A percentile compares a stretch with the other conserved stretches of the same genome.
These are phyloP conservation scores for Pichia inconspicua DNA, from an alignment of 1,139 yeast genomes.

Conservation along the genomic window DNA sequence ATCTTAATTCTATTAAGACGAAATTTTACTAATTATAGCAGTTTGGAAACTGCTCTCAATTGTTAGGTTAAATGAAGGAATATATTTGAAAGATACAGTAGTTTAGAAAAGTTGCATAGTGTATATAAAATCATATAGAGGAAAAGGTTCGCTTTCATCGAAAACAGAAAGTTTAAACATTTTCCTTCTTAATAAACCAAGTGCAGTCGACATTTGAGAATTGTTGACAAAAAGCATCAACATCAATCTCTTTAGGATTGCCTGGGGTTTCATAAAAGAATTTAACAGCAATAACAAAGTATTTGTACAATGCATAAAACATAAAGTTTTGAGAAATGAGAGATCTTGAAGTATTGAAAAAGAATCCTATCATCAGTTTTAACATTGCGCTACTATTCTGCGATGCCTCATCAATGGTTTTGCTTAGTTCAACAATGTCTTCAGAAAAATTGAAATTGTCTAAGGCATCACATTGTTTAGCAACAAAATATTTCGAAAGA, in stretches of 20 bases:
- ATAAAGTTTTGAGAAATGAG: conserved; percentile 22
- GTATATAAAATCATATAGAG: too few species aligned
- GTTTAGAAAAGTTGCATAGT: too few species aligned
- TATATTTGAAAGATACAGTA: too few species aligned
- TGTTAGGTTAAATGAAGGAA: too few species aligned
- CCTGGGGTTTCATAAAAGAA: conserved; percentile 15
- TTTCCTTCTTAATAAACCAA: conserved; percentile 18
- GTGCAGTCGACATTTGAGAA: conserved; percentile 20
- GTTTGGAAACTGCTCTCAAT: not conserved
- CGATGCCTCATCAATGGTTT: conserved; percentile 8
- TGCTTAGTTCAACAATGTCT: conserved; percentile 1
- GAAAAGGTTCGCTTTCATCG: too few species aligned
- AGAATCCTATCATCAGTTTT: conserved; percentile 22
- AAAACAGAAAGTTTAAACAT: too few species aligned
- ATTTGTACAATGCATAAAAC: conserved; percentile 24
- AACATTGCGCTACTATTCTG: conserved; percentile 15
- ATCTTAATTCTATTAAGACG: too few species aligned
- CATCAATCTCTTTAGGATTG: conserved; percentile 15
- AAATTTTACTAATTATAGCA: too few species aligned
- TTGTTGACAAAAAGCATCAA: conserved; percentile 12
- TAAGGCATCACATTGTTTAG: conserved; percentile 7
- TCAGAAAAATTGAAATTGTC: not conserved
- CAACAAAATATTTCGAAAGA: conserved; percentile 6
- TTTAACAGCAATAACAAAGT: conserved; percentile 19
- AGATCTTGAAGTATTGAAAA: conserved; percentile 24